Evolutionary conservation across 176 grass and related monocot species (phyloP).

Genomic region (Raddia guianensis): DNA sequence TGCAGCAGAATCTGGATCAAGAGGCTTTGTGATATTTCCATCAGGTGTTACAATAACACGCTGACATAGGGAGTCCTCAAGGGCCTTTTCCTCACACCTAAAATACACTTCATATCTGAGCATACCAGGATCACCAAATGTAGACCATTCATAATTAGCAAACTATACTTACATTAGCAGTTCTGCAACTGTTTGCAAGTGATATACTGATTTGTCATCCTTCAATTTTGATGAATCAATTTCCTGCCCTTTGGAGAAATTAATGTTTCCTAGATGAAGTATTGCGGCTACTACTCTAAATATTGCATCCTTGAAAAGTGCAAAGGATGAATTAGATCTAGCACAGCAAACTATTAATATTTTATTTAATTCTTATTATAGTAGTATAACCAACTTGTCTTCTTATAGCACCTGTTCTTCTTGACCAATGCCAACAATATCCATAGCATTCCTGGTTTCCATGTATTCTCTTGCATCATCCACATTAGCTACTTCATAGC

Average conservation of each 20-base stretch:
- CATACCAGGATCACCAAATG: constrained; percentile 17
- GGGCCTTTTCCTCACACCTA: constrained; percentile 81
- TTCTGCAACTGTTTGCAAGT: constrained; percentile 86
- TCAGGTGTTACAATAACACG: constrained; percentile 94
- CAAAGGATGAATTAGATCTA: constrained; percentile 41
- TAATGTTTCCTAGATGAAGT: constrained; percentile 89
- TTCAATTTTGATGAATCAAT: constrained; percentile 79
- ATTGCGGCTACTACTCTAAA: constrained; percentile 89
- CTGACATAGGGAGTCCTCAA: constrained; percentile 84
- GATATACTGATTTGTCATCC: constrained; percentile 72
- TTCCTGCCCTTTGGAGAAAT: constrained; percentile 84
- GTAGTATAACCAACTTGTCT: neutral
- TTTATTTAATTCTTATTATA: neutral
- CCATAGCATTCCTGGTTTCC: constrained; percentile 95
- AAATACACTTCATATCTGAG: constrained; percentile 33
- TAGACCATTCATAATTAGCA: neutral
- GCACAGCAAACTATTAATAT: neutral
- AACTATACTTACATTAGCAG: constrained; percentile 66
- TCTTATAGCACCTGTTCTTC: constrained; percentile 73
- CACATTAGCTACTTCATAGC: constrained; percentile 82
- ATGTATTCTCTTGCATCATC: constrained; percentile 91
- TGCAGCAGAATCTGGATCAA: constrained; percentile 88
- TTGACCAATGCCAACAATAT: constrained; percentile 84
- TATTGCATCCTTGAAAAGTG: constrained; percentile 79
- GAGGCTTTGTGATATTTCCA: constrained; percentile 92